Percentiles rank a stretch among this genome's conserved stretches.
Evolutionary conservation across 83 land plant species (phyloP).

Genomic region (Picea engelmannii): DNA sequence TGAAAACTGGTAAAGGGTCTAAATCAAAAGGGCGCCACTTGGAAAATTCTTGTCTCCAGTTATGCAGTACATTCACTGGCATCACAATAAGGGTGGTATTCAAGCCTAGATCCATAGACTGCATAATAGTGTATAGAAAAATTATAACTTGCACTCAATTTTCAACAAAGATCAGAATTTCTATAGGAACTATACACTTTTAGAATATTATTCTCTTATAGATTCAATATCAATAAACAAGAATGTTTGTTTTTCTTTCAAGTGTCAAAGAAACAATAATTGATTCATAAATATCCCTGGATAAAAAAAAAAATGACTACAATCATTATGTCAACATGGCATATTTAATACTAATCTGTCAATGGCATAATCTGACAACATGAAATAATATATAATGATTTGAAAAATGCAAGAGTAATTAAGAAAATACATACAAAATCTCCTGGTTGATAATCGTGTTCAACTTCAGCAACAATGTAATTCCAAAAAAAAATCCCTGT

Average conservation of each 20-base stretch:
- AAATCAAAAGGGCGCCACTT: constrained; percentile 86
- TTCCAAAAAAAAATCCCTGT: too few species aligned
- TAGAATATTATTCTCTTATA: too few species aligned
- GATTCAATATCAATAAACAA: not conserved
- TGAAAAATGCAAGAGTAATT: too few species aligned
- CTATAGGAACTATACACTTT: too few species aligned
- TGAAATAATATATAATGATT: too few species aligned
- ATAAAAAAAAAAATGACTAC: too few species aligned
- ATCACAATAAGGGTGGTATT: constrained; percentile 86
- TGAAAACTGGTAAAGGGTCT: constrained; percentile 69
- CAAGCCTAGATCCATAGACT: constrained; percentile 68
- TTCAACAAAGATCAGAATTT: not conserved
- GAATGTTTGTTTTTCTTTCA: not conserved
- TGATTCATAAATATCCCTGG: not conserved
- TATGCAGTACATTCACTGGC: constrained; percentile 97
- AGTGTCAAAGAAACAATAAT: not conserved
- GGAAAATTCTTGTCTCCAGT: constrained; percentile 23
- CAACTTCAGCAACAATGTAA: too few species aligned
- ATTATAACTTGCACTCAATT: constrained; percentile 17
- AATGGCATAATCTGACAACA: too few species aligned
- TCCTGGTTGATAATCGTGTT: too few species aligned
- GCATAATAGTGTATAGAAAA: constrained; percentile 26
- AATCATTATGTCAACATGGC: too few species aligned
- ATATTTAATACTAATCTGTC: too few species aligned
- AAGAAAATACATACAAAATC: too few species aligned